These are phyloP conservation scores for Lantana camara DNA, from an alignment of 257 asterid genomes.

Conservation along the genomic window DNA sequence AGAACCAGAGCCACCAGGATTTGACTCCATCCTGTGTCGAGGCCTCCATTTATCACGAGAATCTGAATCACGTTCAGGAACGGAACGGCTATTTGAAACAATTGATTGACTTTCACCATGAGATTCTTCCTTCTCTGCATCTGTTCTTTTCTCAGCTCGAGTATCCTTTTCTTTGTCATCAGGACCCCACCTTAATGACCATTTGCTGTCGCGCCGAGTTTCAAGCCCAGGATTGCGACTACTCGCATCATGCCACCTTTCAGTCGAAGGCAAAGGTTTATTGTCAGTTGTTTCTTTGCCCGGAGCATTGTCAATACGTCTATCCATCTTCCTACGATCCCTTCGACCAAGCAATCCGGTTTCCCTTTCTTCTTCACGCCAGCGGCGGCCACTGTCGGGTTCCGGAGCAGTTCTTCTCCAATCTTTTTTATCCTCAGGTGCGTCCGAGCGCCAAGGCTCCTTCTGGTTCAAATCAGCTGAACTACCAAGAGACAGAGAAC, in stretches of 20 bases:
- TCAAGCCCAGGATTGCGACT: constrained; percentile 76
- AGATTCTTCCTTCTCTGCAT: constrained; percentile 79
- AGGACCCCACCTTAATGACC: constrained; percentile 99
- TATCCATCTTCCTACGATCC: constrained; percentile 90
- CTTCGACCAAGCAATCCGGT: constrained; percentile 92
- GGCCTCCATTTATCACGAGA: constrained; percentile 99
- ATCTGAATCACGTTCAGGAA: constrained; percentile 79
- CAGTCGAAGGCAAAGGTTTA: constrained; percentile 63
- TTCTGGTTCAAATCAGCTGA: constrained; percentile 77
- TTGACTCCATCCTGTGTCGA: constrained; percentile 90
- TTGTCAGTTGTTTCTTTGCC: constrained; percentile 73
- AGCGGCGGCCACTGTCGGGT: constrained; percentile 82
- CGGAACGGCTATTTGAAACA: constrained; percentile 54
- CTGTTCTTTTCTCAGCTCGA: constrained; percentile 65
- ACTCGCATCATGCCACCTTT: constrained; percentile 76
- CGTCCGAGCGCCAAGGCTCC: constrained; percentile 83
- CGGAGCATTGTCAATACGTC: constrained; percentile 68
- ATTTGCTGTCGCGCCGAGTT: constrained; percentile 85
- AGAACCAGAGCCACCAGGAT: constrained; percentile 55
- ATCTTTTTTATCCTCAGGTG: constrained; percentile 79
- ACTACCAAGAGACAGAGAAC: constrained; percentile 83
- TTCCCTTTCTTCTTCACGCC: constrained; percentile 99
- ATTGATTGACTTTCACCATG: constrained; percentile 63
- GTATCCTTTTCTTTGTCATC: constrained; percentile 92
- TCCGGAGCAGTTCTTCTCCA: constrained; percentile 71